A percentile compares a stretch with the other conserved stretches of the same genome.
These are phyloP conservation scores for Cunninghamia lanceolata DNA, from an alignment of 75 land plant genomes.

Conservation along the genomic window DNA sequence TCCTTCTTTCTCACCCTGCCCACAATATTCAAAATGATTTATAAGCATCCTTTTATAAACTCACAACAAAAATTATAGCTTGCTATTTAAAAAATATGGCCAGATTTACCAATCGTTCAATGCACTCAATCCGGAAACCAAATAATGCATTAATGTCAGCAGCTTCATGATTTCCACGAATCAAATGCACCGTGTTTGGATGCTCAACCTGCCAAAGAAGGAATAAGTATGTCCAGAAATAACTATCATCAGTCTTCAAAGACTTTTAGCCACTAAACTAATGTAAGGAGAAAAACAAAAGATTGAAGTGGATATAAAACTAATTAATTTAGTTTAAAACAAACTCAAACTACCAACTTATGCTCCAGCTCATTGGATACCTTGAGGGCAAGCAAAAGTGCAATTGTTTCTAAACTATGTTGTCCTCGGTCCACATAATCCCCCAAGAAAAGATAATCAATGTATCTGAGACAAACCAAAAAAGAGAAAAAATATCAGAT, in stretches of 20 bases:
- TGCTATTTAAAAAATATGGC: background rate
- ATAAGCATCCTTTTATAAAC: background rate
- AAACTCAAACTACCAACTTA: background rate
- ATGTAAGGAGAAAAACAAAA: background rate
- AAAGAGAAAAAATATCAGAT: background rate
- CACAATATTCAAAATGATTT: background rate
- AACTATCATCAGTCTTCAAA: background rate
- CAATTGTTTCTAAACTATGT: slow-evolving; percentile 35
- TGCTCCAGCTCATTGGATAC: slow-evolving; percentile 4
- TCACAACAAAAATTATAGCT: background rate
- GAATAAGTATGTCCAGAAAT: background rate
- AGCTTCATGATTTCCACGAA: slow-evolving; percentile 36
- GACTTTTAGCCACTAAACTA: background rate
- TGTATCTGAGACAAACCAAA: slow-evolving; percentile 18
- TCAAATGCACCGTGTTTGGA: slow-evolving; percentile 28
- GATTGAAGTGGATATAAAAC: background rate
- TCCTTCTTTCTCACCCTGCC: slow-evolving; percentile 35
- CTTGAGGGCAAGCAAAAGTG: slow-evolving; percentile 31
- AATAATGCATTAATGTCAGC: slow-evolving; percentile 35
- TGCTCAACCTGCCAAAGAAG: slow-evolving; percentile 23
- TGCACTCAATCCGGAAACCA: slow-evolving; percentile 35
- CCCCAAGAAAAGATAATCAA: slow-evolving; percentile 34
- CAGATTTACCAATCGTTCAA: slow-evolving; percentile 28
- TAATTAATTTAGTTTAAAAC: background rate
- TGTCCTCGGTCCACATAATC: slow-evolving; percentile 37